phyloP scores from a whole-genome alignment of 2,329 filamentous ascomycete species.

The Cryphonectria japonica region DNA sequence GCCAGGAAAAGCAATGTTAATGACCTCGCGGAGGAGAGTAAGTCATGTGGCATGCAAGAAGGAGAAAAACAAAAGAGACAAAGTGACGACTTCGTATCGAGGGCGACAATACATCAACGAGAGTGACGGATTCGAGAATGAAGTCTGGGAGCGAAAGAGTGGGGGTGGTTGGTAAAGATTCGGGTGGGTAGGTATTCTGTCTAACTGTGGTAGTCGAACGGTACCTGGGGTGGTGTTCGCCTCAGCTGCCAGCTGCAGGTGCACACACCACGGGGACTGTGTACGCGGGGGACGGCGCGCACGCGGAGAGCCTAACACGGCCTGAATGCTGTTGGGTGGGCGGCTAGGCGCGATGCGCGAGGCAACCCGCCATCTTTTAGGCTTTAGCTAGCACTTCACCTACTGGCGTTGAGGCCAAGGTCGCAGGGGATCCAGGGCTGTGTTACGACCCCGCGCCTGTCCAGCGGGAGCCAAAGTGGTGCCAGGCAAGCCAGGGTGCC shows the following conservation, averaged over 20 bases:
- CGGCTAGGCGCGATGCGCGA: constrained; percentile 4
- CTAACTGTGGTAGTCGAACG: neutral
- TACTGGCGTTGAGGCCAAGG: neutral
- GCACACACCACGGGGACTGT: constrained; percentile 5
- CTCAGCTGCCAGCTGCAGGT: constrained; percentile 22
- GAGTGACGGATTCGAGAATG: neutral
- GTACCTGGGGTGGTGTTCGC: neutral
- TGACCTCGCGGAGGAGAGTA: neutral
- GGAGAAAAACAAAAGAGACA: too few relatives aligned
- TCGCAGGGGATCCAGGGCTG: neutral
- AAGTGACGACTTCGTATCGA: constrained; percentile 7
- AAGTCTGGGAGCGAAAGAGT: neutral
- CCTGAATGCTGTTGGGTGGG: neutral
- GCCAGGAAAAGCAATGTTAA: neutral
- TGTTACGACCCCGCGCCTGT: neutral
- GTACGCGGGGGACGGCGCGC: constrained; percentile 3
- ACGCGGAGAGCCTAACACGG: neutral
- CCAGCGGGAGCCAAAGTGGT: neutral
- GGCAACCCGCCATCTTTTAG: neutral
- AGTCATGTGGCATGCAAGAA: constrained; percentile 9
- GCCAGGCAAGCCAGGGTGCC: neutral
- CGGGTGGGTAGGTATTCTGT: neutral
- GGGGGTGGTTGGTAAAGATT: neutral
- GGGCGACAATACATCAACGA: neutral
- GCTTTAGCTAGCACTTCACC: neutral